Evolutionary conservation across 1,284 basidiomycete species (phyloP).

Genomic region (Athelia sp.): DNA sequence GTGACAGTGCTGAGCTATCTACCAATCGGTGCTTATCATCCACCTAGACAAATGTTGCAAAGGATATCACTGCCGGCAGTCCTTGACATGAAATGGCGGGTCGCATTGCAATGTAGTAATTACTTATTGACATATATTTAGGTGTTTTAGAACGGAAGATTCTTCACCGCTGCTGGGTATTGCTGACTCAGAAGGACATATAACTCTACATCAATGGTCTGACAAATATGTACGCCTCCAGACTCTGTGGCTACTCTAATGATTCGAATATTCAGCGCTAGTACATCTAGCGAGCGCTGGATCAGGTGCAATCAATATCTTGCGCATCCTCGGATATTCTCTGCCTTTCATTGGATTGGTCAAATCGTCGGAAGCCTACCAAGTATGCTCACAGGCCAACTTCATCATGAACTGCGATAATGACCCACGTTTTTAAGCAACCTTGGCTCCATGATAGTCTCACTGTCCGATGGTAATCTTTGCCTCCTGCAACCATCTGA

Average conservation of each 20-base stretch:
- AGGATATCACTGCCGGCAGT: conserved; percentile 76
- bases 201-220: conserved; percentile 60
- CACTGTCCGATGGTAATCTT: conserved; percentile 75
- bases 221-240: conserved; percentile 37
- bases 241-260: background rate
- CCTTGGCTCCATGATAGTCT: conserved; percentile 63
- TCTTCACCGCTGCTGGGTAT: conserved; percentile 54
- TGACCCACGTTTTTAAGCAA: conserved; percentile 19
- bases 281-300: conserved; percentile 40
- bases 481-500: conserved; percentile 50
- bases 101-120: background rate
- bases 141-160: conserved; percentile 50
- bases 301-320: conserved; percentile 41
- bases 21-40: conserved; percentile 3
- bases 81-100: conserved; percentile 90
- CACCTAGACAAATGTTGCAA: conserved; percentile 59
- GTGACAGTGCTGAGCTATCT: conserved; percentile 8
- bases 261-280: background rate
- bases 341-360: conserved; percentile 89
- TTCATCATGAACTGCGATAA: conserved; percentile 1
- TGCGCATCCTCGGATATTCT: conserved; percentile 58
- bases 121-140: conserved; percentile 16
- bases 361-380: conserved; percentile 47
- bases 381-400: conserved; percentile 15
- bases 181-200: conserved; percentile 79